Percentiles rank a stretch among this genome's conserved stretches.
Conservation (phyloP, 148 eudicot species). For the Vaccinium macrocarpon region DNA sequence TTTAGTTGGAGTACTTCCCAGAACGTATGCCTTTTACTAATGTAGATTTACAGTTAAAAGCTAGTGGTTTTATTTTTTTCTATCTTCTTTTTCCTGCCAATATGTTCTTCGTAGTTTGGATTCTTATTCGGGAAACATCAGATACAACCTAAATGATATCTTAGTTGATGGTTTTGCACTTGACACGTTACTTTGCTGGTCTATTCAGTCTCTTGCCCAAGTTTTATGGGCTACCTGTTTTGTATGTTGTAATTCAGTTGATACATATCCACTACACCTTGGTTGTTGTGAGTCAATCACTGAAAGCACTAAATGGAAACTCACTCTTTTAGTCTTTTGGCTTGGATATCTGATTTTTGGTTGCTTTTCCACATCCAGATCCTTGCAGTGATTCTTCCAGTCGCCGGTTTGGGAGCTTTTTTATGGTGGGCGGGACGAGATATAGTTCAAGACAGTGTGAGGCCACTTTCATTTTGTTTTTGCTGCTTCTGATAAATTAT, state of each 20-base stretch:
- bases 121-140: background rate
- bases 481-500: background rate
- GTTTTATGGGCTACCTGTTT: background rate
- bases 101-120: background rate
- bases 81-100: background rate
- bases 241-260: slow-evolving; percentile 9
- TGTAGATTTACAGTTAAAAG: background rate
- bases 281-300: background rate
- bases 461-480: slow-evolving; percentile 27
- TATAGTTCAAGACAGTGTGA: slow-evolving; percentile 74
- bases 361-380: slow-evolving; percentile 44
- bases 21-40: background rate
- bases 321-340: background rate
- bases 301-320: background rate
- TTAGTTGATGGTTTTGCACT: background rate
- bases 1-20: background rate
- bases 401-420: slow-evolving; percentile 74
- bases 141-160: background rate
- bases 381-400: slow-evolving; percentile 66
- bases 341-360: slow-evolving; percentile 15
- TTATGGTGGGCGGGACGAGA: slow-evolving; percentile 95
- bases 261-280: background rate
- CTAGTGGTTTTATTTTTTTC: background rate
- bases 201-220: background rate
- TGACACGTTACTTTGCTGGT: background rate